Base-by-base conservation (phyloP, 2,329 filamentous ascomycete genomes). In the Fusarium humuli region DNA sequence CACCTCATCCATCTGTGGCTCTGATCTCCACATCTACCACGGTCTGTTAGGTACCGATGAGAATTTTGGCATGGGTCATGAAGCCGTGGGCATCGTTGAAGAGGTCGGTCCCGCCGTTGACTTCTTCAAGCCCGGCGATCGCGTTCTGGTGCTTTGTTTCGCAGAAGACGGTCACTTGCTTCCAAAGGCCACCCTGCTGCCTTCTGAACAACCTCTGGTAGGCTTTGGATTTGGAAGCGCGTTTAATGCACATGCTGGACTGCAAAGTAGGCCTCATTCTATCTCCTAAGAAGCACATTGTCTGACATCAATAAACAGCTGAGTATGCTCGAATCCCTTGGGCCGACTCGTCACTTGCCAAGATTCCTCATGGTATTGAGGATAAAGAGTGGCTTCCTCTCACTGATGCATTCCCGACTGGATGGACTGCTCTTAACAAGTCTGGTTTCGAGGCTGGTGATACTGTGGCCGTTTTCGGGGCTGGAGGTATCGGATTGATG, bases 401-500 rank as follows among this genome's bases (percentile, higher is more conserved):
- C 7, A 53, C 56, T 12, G 68, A 68, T 25, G 12, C 20, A 10
- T 68, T 65, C 12, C 52, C 68, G 5, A 71, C 67, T 7, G 67
- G 67, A 1, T 68, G 63, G 59, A 42, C 56, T 0, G 59, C 52
- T 9, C 37, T 70, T 2, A 25, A 22, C 3, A 53, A 37, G 4
- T 71, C 67, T 7, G 59, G 68, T 0, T 68, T 70, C 4, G 25
- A 71, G 16, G 23, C 67, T 3, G 63, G 56, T 0, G 67, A 70
- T 9, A 67, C 55, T 9, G 67, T 71, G 1, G 67, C 68, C 3
- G 59, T 71, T 1, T 68, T 71, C 6, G 67, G 68, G 1, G 67
- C 58, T 2, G 67, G 68, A 1, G 58, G 23, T 1, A 30, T 71
- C 14, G 67, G 67, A 0, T 49, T 71, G 2, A 67, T 68, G 62